Evolutionary conservation across 345 rosid genomes (phyloP).

Genomic region (Cardiospermum halicacabum): DNA sequence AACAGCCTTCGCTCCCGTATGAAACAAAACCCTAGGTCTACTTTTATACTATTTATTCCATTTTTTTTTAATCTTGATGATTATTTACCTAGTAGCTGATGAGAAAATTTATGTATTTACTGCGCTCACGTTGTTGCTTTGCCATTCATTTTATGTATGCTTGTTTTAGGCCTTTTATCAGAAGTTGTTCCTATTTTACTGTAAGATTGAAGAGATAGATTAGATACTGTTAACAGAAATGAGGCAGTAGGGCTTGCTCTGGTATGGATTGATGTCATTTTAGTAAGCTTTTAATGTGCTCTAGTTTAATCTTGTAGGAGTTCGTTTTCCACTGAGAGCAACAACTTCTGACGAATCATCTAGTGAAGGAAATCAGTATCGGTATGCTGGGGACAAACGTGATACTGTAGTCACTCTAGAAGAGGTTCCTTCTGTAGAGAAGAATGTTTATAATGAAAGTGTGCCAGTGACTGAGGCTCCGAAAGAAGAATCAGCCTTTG

Average conservation of each 20-base stretch:
- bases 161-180: too few relatives aligned
- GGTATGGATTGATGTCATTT: not conserved
- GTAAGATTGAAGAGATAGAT: too few relatives aligned
- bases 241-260: not conserved
- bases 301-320: too few relatives aligned
- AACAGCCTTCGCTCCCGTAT: slow-evolving; percentile 30
- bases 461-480: slow-evolving; percentile 19
- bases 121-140: too few relatives aligned
- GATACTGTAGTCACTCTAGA: slow-evolving; percentile 25
- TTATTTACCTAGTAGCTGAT: not conserved
- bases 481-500: slow-evolving; percentile 28
- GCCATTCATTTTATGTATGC: not conserved
- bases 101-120: too few relatives aligned
- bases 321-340: slow-evolving; percentile 54
- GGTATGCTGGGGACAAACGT: slow-evolving; percentile 33
- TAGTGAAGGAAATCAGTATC: slow-evolving; percentile 27
- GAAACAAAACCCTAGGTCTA: slow-evolving; percentile 29
- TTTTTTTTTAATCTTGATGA: not conserved
- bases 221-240: too few relatives aligned
- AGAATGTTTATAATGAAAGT: slow-evolving; percentile 23
- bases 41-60: not conserved
- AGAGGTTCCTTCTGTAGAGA: slow-evolving; percentile 28
- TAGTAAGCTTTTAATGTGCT: slow-evolving; percentile 32
- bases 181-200: too few relatives aligned
- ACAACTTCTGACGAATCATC: slow-evolving; percentile 44